Base-by-base conservation (phyloP, 1,284 basidiomycete genomes). In the Ustilago loliicola region DNA sequence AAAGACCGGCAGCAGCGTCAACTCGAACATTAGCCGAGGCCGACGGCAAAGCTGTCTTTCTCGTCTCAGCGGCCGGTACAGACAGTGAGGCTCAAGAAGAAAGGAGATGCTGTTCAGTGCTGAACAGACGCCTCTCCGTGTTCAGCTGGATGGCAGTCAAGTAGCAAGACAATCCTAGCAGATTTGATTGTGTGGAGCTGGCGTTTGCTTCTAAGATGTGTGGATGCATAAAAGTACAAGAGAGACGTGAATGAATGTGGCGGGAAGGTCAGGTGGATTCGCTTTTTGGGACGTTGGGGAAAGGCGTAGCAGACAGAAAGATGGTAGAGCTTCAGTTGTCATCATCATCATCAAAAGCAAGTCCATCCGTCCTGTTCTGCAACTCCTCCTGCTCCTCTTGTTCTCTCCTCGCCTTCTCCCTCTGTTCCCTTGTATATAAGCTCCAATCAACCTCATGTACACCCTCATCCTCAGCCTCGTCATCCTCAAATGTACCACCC, bases 361-460 rank as follows among this genome's bases (percentile, higher is more conserved):
- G 63, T 3, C 66, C 68, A 25, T 80, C 72, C 1, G 72, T 65
- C 17, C 64, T 56, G 11, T 27, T 51, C 25, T 61, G 59, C 38
- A 66, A 34, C 55, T 81, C 80, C 2, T 66, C 64, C 6, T 67
- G 63, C 54, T 80, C 75, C 11, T 79, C 78, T n/a, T 68, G 76
- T n/a, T 83, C 78, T 45, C 77, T 77, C 56, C 76, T 70, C 70
- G 72, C 78, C 67, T 58, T 65, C 65, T 84, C 81, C 15, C 83
- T 76, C 59, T 81, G 77, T 40, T 82, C 81, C 36, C 83, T 54
- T n/a, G 79, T 73, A 64, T 80, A 84, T 53, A 80, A 57, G 61
- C 71, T 77, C 76, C 79, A 83, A 47, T 84, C 83, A 30, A 84
- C 81, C 36, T 84, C 83, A 60, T 80, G 67, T 6, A 64, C 82